These are phyloP conservation scores for Bretziella fagacearum DNA, from an alignment of 2,329 filamentous ascomycete genomes.

Conservation along the genomic window DNA sequence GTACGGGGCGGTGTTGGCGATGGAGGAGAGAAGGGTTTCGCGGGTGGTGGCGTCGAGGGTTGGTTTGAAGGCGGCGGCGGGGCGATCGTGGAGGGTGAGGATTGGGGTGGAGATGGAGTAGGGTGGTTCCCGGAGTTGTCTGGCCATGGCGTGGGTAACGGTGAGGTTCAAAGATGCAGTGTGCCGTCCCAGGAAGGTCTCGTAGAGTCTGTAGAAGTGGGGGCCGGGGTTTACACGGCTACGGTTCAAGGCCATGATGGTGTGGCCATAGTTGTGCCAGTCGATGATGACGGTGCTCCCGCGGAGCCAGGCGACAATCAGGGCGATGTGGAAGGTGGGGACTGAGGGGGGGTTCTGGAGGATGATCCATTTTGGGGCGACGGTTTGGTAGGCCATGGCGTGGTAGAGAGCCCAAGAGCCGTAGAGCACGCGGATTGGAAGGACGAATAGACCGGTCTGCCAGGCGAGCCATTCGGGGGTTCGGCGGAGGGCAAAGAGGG, in stretches of 20 bases:
- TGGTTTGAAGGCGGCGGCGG: conserved; percentile 66
- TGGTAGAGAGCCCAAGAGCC: conserved; percentile 47
- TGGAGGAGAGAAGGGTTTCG: conserved; percentile 41
- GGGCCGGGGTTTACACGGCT: conserved; percentile 56
- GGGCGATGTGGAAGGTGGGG: conserved; percentile 65
- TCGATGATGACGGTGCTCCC: conserved; percentile 76
- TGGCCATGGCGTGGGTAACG: conserved; percentile 78
- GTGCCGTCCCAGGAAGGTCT: conserved; percentile 49
- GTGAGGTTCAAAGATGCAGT: conserved; percentile 61
- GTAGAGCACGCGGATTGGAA: conserved; percentile 15
- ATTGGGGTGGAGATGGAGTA: conserved; percentile 50
- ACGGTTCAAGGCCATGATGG: conserved; percentile 55
- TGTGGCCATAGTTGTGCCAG: conserved; percentile 99
- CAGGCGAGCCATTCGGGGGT: conserved; percentile 51
- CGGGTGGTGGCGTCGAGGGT: conserved; percentile 32
- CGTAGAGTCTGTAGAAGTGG: conserved; percentile 57
- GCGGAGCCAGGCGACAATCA: conserved; percentile 55
- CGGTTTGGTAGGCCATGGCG: conserved; percentile 55
- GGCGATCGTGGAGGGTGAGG: conserved; percentile 69
- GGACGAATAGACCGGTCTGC: conserved; percentile 14
- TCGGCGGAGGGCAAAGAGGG: conserved; percentile 50
- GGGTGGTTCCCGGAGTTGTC: conserved; percentile 44
- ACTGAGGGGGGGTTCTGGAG: conserved; percentile 94
- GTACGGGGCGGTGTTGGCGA: conserved; percentile 47
- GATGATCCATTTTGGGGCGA: conserved; percentile 68